Conservation (phyloP, 495 filamentous ascomycete species). For the Tuber calosporum region DNA sequence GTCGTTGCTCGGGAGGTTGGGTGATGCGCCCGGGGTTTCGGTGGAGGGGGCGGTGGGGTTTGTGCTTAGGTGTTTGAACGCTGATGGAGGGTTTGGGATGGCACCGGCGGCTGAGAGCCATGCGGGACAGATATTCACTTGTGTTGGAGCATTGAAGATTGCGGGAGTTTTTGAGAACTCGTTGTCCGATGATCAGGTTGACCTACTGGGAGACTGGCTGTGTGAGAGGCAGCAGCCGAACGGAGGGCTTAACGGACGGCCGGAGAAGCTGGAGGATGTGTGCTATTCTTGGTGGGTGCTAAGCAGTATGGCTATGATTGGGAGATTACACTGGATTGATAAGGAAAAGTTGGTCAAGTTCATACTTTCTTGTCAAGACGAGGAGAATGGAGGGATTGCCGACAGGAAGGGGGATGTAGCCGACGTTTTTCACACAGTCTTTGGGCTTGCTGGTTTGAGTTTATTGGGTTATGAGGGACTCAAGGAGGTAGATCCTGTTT, state of each 20-base stretch:
- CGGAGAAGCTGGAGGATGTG: slow-evolving; percentile 92
- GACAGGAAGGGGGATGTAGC: slow-evolving; percentile 91
- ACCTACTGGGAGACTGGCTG: slow-evolving; percentile 80
- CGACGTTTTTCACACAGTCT: slow-evolving; percentile 92
- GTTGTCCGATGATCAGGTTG: slow-evolving; percentile 57
- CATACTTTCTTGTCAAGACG: slow-evolving; percentile 78
- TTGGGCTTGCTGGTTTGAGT: slow-evolving; percentile 82
- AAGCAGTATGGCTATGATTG: slow-evolving; percentile 79
- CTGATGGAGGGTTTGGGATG: slow-evolving; percentile 88
- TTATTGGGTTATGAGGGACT: slow-evolving; percentile 69
- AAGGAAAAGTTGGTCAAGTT: slow-evolving; percentile 64
- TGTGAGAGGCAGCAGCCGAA: slow-evolving; percentile 82
- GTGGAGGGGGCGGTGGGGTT: slow-evolving; percentile 70
- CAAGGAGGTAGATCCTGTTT: slow-evolving; percentile 74
- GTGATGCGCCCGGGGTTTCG: slow-evolving; percentile 53
- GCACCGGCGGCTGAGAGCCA: slow-evolving; percentile 86
- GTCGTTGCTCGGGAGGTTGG: slow-evolving; percentile 65
- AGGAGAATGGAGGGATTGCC: slow-evolving; percentile 73
- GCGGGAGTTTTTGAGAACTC: slow-evolving; percentile 54
- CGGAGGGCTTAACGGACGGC: slow-evolving; percentile 86
- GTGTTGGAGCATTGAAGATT: slow-evolving; percentile 80
- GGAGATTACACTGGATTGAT: slow-evolving; percentile 84
- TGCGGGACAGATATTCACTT: slow-evolving; percentile 88
- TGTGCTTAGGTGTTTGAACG: slow-evolving; percentile 74
- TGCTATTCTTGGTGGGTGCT: slow-evolving; percentile 99